Evolutionary conservation across 2,329 filamentous ascomycete species (phyloP).

Genomic region (Trichophyton simii): DNA sequence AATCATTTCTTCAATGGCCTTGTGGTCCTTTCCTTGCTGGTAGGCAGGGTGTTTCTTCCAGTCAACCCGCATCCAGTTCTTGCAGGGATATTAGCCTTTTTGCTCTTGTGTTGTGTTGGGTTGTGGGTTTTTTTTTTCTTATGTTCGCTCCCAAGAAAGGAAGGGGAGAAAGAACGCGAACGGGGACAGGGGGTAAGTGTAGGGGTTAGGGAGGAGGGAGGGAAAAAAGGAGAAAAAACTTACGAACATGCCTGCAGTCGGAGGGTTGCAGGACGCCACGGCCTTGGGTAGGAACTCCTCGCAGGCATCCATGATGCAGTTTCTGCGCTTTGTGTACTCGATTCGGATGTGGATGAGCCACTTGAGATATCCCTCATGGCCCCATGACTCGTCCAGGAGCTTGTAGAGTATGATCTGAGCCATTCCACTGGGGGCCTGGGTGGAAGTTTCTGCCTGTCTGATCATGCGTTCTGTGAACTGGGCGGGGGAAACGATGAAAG

Average conservation of each 20-base stretch:
- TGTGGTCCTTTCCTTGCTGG: conserved; percentile 26
- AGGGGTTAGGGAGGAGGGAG: not conserved
- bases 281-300: conserved; percentile 60
- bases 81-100: not conserved
- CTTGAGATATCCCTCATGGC: conserved; percentile 73
- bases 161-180: no score
- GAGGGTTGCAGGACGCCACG: conserved; percentile 64
- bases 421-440: conserved; percentile 75
- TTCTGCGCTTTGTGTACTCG: conserved; percentile 67
- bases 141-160: no score
- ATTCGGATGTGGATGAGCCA: conserved; percentile 76
- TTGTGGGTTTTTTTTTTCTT: not conserved
- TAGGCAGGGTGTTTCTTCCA: conserved; percentile 35
- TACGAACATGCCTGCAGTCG: conserved; percentile 87
- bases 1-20: conserved; percentile 66
- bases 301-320: conserved; percentile 66
- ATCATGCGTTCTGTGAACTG: conserved; percentile 74
- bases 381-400: conserved; percentile 87
- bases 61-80: conserved; percentile 38
- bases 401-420: conserved; percentile 77
- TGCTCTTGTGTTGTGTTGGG: not conserved
- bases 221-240: conserved; percentile 28
- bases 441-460: conserved; percentile 69
- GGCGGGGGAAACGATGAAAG: conserved; percentile 80
- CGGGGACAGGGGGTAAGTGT: not conserved